These are phyloP conservation scores for Hanseniaspora pseudoguilliermondii DNA, from an alignment of 805 yeast genomes.

Conservation along the genomic window DNA sequence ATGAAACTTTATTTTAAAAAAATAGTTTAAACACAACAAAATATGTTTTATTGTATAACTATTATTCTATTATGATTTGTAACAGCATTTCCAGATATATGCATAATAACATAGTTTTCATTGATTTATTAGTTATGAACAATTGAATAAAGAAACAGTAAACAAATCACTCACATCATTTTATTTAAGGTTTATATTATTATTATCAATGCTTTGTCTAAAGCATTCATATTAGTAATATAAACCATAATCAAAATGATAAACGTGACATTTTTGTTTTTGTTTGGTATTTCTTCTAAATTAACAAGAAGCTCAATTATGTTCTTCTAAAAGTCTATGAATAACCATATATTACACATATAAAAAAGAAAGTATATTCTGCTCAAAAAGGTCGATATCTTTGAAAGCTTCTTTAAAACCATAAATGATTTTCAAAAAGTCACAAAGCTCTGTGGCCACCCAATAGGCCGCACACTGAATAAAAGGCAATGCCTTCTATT, in stretches of 20 bases:
- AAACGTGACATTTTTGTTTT: neutral
- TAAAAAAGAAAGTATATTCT: slow-evolving; percentile 13
- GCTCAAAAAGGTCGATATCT: slow-evolving; percentile 10
- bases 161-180: neutral
- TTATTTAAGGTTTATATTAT: slow-evolving; percentile 10
- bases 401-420: neutral
- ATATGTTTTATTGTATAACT: neutral
- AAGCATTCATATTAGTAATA: slow-evolving; percentile 2
- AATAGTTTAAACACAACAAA: neutral
- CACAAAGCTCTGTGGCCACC: neutral
- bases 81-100: slow-evolving; percentile 8
- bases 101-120: slow-evolving; percentile 8
- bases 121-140: slow-evolving; percentile 6
- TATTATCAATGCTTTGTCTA: neutral
- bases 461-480: slow-evolving; percentile 8
- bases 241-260: slow-evolving; percentile 4
- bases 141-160: neutral
- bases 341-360: slow-evolving; percentile 13
- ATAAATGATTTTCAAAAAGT: neutral
- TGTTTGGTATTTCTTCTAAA: neutral
- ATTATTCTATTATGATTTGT: neutral
- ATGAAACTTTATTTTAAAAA: neutral
- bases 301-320: neutral
- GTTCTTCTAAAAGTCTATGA: slow-evolving; percentile 6
- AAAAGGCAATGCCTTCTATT: neutral